Evolutionary conservation across 148 eudicot species (phyloP).

Genomic region (Fagopyrum homotropicum): DNA sequence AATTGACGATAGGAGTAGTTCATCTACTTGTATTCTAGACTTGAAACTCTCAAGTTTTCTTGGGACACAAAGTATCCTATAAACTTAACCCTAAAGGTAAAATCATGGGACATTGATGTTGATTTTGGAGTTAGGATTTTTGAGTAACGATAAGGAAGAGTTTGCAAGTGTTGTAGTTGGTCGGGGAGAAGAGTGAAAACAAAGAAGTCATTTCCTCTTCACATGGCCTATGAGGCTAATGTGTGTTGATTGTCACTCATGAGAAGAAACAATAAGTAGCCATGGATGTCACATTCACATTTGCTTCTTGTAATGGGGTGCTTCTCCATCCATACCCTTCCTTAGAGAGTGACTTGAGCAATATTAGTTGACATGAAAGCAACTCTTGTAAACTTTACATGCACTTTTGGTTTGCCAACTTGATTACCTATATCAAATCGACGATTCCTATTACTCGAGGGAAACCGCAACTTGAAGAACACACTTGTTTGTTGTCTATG

Average conservation of each 20-base stretch:
- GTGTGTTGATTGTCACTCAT: background rate
- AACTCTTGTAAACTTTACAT: background rate
- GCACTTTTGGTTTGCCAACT: background rate
- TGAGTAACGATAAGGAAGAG: background rate
- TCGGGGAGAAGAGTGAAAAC: background rate
- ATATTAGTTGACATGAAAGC: background rate
- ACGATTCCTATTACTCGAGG: background rate
- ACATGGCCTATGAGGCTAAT: background rate
- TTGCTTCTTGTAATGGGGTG: background rate
- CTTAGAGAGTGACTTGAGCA: background rate
- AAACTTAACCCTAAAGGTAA: background rate
- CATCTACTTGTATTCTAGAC: too few relatives aligned
- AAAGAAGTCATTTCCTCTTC: background rate
- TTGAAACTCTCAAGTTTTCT: too few relatives aligned
- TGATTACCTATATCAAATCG: background rate
- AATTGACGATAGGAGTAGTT: too few relatives aligned
- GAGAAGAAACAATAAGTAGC: constrained; percentile 4
- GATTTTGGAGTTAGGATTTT: background rate
- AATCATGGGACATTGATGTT: background rate
- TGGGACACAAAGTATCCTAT: too few relatives aligned
- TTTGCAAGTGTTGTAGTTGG: background rate
- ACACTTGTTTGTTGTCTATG: background rate
- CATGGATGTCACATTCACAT: constrained; percentile 6
- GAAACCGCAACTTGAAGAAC: background rate
- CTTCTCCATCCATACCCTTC: background rate